Evolutionary conservation across 306 rosid species (phyloP), one percentile per base, ranked within the genome.

Genomic region (Sicyos baderoa): DNA sequence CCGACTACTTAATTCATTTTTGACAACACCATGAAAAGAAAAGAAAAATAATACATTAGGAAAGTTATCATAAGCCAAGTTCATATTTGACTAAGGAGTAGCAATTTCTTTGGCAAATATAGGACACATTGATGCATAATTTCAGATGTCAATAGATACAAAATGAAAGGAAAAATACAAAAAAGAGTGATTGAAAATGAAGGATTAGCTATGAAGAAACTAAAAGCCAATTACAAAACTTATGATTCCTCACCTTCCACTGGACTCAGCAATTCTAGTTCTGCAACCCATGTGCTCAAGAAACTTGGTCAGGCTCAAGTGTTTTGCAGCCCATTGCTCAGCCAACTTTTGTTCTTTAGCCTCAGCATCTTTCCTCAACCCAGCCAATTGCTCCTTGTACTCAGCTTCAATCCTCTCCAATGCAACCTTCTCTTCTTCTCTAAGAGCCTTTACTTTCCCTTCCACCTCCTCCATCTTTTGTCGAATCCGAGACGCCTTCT

Each of bases 291-390:
- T 75, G 72, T 89, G 97, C 75, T 89, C 98, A 19, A 92, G 89
- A 83, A 92, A 87, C 77, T 82, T 86, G 0, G 84, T 63, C 11
- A 92, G 88, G 56, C 89, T 87, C 73, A 72, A 27, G 79, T 92
- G 98, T 75, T 87, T 89, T 0, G 95, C 88, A 55, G 88, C 80
- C 98, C 96, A 89, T 80, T 89, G 98, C 62, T 92, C 96, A 63
- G 95, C 85, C 86, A 92, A 54, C 80, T 92, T 92, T 74, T 89
- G 98, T 79, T 92, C 98, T 79, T 92, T 92, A 42, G 82, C 79
- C 74, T 92, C 95, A 8, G 95, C 98, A 54, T 92, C 98, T 76
- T 91, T 86, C 77, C 86, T 86, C 71, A 92, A 67, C 56, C 89
- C 96, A 11, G 84, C 84, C 54, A 92, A 72, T 68, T 92, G 98